These are phyloP conservation scores for Vitis hybrid DNA, from an alignment of 177 flowering plant genomes.

Conservation along the genomic window DNA sequence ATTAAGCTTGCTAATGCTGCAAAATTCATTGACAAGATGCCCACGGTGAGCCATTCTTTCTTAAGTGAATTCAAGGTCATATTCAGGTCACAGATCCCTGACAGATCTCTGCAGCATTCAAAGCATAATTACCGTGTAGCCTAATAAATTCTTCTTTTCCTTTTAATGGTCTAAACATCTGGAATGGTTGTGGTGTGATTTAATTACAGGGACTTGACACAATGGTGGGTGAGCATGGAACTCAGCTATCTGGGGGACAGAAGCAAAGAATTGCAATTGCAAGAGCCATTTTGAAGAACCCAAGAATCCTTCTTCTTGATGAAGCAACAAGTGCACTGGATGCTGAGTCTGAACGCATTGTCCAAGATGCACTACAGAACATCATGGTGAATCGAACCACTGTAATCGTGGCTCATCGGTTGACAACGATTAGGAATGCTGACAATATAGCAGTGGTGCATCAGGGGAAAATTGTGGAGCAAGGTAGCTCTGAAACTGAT, in stretches of 20 bases:
- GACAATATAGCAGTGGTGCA: constrained; percentile 63
- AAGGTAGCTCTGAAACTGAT: constrained; percentile 35
- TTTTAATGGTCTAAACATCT: too few species aligned
- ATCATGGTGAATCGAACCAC: constrained; percentile 58
- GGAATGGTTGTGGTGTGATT: too few species aligned
- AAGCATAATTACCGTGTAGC: too few species aligned
- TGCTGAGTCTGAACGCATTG: constrained; percentile 59
- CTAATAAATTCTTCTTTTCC: too few species aligned
- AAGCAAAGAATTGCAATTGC: constrained; percentile 78
- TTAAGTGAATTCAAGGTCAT: too few species aligned
- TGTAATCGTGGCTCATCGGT: constrained; percentile 65
- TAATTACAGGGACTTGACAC: constrained; percentile 28
- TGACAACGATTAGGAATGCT: constrained; percentile 62
- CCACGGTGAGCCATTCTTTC: constrained; percentile 15
- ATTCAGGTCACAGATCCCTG: too few species aligned
- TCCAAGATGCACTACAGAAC: constrained; percentile 57
- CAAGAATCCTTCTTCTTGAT: constrained; percentile 71
- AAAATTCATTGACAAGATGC: constrained; percentile 37
- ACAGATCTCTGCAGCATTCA: too few species aligned
- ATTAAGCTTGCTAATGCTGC: constrained; percentile 48
- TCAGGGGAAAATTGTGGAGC: constrained; percentile 57
- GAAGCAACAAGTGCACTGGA: constrained; percentile 81
- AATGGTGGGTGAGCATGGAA: constrained; percentile 71
- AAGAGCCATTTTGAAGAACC: constrained; percentile 67
- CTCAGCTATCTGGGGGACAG: constrained; percentile 74